phyloP scores from a whole-genome alignment of 495 filamentous ascomycete species.

The Cairneyella variabilis region DNA sequence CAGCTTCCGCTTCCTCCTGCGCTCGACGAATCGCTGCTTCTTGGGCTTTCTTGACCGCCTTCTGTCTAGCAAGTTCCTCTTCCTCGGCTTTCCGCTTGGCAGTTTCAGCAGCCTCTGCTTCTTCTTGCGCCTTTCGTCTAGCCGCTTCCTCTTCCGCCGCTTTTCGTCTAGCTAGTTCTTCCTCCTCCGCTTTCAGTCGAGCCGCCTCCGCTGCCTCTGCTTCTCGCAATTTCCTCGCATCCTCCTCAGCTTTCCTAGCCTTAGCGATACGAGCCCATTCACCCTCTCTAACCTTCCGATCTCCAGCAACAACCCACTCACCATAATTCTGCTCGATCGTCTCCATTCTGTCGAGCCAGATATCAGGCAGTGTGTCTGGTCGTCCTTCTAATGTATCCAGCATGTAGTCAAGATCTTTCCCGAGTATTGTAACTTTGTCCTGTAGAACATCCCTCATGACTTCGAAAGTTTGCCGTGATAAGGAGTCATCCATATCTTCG shows the following conservation, averaged over 20 bases:
- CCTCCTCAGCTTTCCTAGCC: conserved; percentile 13
- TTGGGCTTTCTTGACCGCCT: conserved; percentile 7
- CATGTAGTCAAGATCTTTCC: conserved; percentile 72
- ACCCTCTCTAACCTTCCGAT: conserved; percentile 21
- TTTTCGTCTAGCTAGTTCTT: conserved; percentile 8
- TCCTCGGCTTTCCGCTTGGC: conserved; percentile 2
- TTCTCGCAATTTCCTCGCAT: neutral
- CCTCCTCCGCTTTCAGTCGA: neutral
- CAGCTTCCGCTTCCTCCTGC: neutral
- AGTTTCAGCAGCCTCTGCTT: conserved; percentile 6
- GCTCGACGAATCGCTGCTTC: conserved; percentile 2
- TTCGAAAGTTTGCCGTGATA: conserved; percentile 47
- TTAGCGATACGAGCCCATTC: conserved; percentile 23
- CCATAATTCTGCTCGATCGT: conserved; percentile 73
- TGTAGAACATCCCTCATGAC: conserved; percentile 61
- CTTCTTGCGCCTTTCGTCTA: conserved; percentile 2
- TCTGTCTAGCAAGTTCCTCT: neutral
- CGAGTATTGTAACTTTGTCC: conserved; percentile 64
- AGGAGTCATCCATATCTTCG: neutral
- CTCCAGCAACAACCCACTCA: conserved; percentile 56
- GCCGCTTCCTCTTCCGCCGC: conserved; percentile 7
- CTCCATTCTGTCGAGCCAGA: conserved; percentile 86
- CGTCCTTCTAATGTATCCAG: conserved; percentile 80
- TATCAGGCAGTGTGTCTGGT: conserved; percentile 76
- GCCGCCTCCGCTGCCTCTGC: conserved; percentile 6